Percentiles rank a stretch among this genome's conserved stretches.
These are phyloP conservation scores for Psophocarpus tetragonolobus DNA, from an alignment of 306 rosid genomes.

Conservation along the genomic window DNA sequence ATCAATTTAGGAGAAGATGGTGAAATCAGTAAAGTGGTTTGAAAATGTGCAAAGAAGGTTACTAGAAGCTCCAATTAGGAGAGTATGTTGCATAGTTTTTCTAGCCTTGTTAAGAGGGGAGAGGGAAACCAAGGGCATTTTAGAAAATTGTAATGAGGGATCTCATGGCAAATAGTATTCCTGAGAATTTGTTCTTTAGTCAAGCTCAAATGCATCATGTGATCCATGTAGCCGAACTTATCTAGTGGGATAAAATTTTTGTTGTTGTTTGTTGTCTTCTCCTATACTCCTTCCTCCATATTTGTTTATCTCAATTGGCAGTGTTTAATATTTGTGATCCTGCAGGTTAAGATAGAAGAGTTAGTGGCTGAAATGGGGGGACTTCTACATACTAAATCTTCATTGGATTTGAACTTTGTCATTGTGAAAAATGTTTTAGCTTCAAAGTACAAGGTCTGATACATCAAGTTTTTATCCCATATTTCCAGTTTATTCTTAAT, in stretches of 20 bases:
- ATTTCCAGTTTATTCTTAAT: constrained; percentile 26
- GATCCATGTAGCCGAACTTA: background rate
- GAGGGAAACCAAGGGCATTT: background rate
- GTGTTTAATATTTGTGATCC: constrained; percentile 7
- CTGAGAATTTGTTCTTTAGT: background rate
- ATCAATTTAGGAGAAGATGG: background rate
- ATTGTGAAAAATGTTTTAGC: constrained; percentile 88
- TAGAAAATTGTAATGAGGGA: background rate
- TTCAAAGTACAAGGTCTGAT: constrained; percentile 83
- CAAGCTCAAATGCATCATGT: background rate
- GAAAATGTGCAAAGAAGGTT: background rate
- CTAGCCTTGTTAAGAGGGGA: background rate
- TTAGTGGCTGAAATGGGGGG: constrained; percentile 93
- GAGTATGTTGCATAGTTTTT: background rate
- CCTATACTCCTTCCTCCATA: background rate
- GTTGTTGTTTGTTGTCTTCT: background rate
- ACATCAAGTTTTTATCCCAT: constrained; percentile 23
- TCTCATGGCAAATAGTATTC: background rate
- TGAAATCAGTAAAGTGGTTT: background rate
- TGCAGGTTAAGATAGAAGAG: constrained; percentile 73
- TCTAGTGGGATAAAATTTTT: background rate
- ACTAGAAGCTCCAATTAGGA: background rate
- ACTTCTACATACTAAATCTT: constrained; percentile 61
- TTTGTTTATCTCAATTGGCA: constrained; percentile 4
- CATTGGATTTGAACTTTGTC: constrained; percentile 76